phyloP scores from a whole-genome alignment of 306 rosid species.

The Pterocarpus santalinus region DNA sequence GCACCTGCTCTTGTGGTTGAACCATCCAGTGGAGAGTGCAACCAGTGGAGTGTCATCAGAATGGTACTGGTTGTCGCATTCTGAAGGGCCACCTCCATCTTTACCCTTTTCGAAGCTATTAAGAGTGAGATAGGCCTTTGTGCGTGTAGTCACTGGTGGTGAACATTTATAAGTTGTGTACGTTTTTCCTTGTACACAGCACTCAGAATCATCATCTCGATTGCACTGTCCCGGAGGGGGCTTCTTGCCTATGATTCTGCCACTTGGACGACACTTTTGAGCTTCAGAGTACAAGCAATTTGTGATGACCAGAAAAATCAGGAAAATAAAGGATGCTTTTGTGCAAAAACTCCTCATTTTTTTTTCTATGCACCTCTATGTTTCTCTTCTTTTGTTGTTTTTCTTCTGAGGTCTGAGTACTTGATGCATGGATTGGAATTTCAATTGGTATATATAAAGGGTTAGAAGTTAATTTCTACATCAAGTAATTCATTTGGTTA shows the following conservation, averaged over 20 bases:
- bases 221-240: constrained; percentile 41
- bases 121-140: constrained; percentile 54
- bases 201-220: no score
- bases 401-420: background rate
- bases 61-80: no score
- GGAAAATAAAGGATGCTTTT: no score
- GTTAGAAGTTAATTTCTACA: background rate
- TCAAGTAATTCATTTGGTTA: background rate
- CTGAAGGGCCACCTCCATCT: constrained; percentile 59
- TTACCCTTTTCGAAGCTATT: constrained; percentile 57
- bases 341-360: background rate
- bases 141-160: constrained; percentile 37
- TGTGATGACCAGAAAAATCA: no score
- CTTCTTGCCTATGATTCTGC: constrained; percentile 34
- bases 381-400: background rate
- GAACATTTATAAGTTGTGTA: constrained; percentile 57
- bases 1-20: no score
- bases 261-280: constrained; percentile 41
- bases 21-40: no score
- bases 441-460: background rate
- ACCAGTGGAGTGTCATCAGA: no score
- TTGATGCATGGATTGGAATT: background rate
- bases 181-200: constrained; percentile 28
- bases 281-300: constrained; percentile 24
- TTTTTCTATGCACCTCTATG: background rate